Conservation (phyloP, 2,329 filamentous ascomycete species). For the Chaetomium strumarium region DNA sequence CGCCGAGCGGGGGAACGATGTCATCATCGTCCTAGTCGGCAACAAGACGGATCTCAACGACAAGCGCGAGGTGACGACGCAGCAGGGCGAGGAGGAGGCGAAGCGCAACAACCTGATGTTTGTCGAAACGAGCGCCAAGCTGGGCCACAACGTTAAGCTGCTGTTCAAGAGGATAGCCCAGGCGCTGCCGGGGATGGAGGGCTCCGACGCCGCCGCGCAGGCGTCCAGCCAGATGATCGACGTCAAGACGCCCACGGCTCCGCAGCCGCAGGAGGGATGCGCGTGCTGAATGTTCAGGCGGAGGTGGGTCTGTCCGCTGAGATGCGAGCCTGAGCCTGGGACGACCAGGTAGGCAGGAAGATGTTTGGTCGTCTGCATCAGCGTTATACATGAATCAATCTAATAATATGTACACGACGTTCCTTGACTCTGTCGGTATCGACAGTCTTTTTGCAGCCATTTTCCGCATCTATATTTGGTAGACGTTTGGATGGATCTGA, state of each 20-base stretch:
- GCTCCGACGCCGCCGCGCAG: slow-evolving; percentile 71
- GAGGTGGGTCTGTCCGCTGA: too few relatives aligned
- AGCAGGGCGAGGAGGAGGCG: slow-evolving; percentile 94
- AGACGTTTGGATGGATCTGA: too few relatives aligned
- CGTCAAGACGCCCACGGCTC: slow-evolving; percentile 68
- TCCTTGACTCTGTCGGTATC: not conserved
- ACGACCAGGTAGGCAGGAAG: slow-evolving; percentile 12
- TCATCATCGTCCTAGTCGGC: slow-evolving; percentile 96
- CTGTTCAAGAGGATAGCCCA: slow-evolving; percentile 98
- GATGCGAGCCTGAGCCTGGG: too few relatives aligned
- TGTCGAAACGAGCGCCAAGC: slow-evolving; percentile 96
- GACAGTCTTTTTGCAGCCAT: too few relatives aligned
- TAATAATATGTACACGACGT: slow-evolving; percentile 20
- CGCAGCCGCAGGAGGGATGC: slow-evolving; percentile 67
- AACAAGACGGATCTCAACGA: slow-evolving; percentile 99
- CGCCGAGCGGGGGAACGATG: slow-evolving; percentile 93
- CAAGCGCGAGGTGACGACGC: slow-evolving; percentile 93
- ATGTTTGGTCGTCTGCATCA: slow-evolving; percentile 16
- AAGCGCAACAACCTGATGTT: slow-evolving; percentile 99
- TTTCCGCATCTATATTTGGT: too few relatives aligned
- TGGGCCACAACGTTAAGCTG: slow-evolving; percentile 96
- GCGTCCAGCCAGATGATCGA: slow-evolving; percentile 81
- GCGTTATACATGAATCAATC: slow-evolving; percentile 18
- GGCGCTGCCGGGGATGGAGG: slow-evolving; percentile 95
- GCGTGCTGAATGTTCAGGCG: slow-evolving; percentile 44